phyloP scores from a whole-genome alignment of 2,329 filamentous ascomycete genomes.

The Paraconiothyrium sp. region DNA sequence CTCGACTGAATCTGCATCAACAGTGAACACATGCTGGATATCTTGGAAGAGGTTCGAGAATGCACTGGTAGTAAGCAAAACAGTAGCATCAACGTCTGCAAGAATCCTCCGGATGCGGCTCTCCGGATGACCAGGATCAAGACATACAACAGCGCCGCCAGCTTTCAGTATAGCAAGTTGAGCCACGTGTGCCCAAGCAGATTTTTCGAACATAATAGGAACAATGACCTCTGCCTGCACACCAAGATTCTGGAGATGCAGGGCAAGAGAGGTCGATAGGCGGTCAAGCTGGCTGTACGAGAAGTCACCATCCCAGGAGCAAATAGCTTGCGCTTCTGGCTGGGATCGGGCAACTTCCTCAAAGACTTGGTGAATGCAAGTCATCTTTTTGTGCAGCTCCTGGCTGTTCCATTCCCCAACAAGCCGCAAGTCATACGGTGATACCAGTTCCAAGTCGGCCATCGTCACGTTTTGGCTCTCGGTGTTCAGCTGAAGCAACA shows the following conservation, averaged over 20 bases:
- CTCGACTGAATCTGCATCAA: slow-evolving; percentile 1
- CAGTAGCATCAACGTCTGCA: neutral
- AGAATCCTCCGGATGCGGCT: slow-evolving; percentile 26
- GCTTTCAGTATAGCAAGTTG: slow-evolving; percentile 54
- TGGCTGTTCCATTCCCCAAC: slow-evolving; percentile 15
- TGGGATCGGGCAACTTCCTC: slow-evolving; percentile 2
- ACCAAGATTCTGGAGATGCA: slow-evolving; percentile 13
- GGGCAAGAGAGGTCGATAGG: slow-evolving; percentile 16
- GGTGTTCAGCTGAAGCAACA: slow-evolving; percentile 21
- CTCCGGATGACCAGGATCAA: slow-evolving; percentile 22
- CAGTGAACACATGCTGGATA: slow-evolving; percentile 1
- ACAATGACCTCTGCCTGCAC: slow-evolving; percentile 18
- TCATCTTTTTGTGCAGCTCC: neutral
- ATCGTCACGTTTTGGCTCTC: slow-evolving; percentile 3
- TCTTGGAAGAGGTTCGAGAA: neutral
- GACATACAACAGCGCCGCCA: slow-evolving; percentile 52
- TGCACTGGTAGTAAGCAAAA: slow-evolving; percentile 1
- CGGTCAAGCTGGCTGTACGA: slow-evolving; percentile 27
- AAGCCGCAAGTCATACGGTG: slow-evolving; percentile 14
- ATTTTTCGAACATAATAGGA: slow-evolving; percentile 28
- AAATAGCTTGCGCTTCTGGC: slow-evolving; percentile 22
- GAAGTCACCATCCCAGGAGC: slow-evolving; percentile 19
- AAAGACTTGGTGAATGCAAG: slow-evolving; percentile 18
- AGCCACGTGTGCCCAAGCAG: slow-evolving; percentile 36
- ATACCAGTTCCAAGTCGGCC: slow-evolving; percentile 19